These are phyloP conservation scores for Paecilomyces formosus DNA, from an alignment of 2,329 filamentous ascomycete genomes.

Conservation along the genomic window DNA sequence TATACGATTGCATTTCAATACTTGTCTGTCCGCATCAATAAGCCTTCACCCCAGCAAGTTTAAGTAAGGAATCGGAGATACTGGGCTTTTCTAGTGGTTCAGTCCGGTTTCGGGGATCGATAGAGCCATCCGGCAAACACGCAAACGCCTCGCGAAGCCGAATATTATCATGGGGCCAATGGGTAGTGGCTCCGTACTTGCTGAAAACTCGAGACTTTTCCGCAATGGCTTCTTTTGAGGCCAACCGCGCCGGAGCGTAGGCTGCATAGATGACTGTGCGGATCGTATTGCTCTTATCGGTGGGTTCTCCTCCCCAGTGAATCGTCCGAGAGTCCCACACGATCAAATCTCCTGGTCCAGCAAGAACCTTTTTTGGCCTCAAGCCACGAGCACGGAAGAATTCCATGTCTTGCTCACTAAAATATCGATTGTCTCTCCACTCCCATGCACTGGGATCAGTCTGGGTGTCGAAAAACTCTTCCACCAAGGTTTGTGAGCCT, in stretches of 20 bases:
- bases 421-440: constrained; percentile 11
- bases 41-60: too few relatives aligned
- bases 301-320: background rate
- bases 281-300: background rate
- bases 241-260: constrained; percentile 2
- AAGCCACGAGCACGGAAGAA: constrained; percentile 22
- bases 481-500: constrained; percentile 16
- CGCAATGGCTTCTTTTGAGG: constrained; percentile 13
- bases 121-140: too few relatives aligned
- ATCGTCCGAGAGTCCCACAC: constrained; percentile 32
- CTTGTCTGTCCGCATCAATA: too few relatives aligned
- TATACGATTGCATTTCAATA: too few relatives aligned
- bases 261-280: background rate
- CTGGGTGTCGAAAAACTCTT: constrained; percentile 24
- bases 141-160: too few relatives aligned
- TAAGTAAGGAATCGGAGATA: too few relatives aligned
- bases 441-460: constrained; percentile 4
- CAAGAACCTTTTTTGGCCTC: constrained; percentile 27
- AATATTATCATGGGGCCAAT: constrained; percentile 33
- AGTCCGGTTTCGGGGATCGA: too few relatives aligned
- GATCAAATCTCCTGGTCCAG: constrained; percentile 38
- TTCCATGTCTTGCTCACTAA: constrained; percentile 17
- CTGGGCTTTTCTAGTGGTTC: too few relatives aligned
- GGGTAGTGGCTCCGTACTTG: constrained; percentile 13
- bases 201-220: constrained; percentile 19